Evolutionary conservation across 2,329 filamentous ascomycete species (phyloP), one percentile per base, ranked within the genome.

Genomic region (Nothopassalora personata): DNA sequence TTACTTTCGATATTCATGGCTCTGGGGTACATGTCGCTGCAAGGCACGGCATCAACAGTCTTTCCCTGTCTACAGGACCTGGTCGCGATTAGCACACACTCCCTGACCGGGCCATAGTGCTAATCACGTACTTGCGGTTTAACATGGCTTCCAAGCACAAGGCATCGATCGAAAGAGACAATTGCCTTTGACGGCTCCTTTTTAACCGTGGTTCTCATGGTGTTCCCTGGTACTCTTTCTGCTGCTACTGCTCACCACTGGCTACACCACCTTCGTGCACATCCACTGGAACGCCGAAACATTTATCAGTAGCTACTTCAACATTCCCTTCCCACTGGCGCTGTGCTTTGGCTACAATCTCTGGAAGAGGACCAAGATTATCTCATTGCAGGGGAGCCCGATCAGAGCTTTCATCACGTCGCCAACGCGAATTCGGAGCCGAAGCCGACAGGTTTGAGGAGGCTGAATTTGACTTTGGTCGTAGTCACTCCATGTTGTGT

Each of bases 151-250:
- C 57, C 64, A 66, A 60, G 62, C 60, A 19, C 68, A 71, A 53
- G 65, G 65, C 4, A 69, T 70, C 33, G 49, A 58, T 28, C 60
- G 65, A 13, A 60, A 57, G 23, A 46, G 15, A 10, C 62, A 65
- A 28, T 60, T 72, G 6, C 69, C 68, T 3, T 70, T 66, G 68
- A 60, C 63, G 8, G 62, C 68, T 5, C 69, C 67, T 0, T 63
- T 70, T 15, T 69, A 72, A 56, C 70, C 68, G 2, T 72, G 68
- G 59, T 54, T 65, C 43, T 61, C 69, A 1, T 72, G 68, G 69
- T 49, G 61, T 3, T 59, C 67, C 1, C 53, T 66, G 43, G 52
- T 63, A 18, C 9, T 67, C 30, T 67, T 69, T 36, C 34, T 61
- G 10, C 50, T 70, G 13, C 55, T 72, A 7, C 55, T 72, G 1